Evolutionary conservation across 768 basidiomycete species (phyloP).

Genomic region (Lactarius quietus): DNA sequence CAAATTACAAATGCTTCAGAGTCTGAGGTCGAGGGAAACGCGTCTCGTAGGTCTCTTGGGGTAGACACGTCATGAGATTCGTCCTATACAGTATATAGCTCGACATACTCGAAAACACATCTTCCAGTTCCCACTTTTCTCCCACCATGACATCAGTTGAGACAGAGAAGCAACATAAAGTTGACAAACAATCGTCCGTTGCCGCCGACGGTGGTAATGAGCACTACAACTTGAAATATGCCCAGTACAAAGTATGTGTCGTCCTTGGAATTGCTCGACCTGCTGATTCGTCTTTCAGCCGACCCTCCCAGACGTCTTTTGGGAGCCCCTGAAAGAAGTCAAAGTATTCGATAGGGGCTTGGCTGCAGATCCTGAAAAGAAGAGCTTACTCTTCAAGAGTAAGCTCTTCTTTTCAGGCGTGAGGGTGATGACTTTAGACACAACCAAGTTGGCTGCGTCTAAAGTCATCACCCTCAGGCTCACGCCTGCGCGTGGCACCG

Average conservation of each 20-base stretch:
- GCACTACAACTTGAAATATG: constrained; percentile 50
- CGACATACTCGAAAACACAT: neutral
- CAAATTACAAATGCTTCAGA: no score
- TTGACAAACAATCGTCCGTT: constrained; percentile 37
- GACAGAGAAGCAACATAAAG: neutral
- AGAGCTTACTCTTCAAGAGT: constrained; percentile 56
- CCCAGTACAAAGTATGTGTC: constrained; percentile 53
- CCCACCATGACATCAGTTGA: constrained; percentile 14
- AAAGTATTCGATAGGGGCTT: constrained; percentile 65
- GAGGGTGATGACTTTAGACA: no score
- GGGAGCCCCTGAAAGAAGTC: constrained; percentile 58
- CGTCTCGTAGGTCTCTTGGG: neutral
- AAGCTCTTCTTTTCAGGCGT: no score
- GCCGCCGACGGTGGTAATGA: constrained; percentile 48
- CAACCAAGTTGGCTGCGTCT: constrained; percentile 59
- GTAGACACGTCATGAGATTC: no score
- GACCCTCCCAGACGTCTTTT: constrained; percentile 55
- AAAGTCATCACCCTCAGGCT: constrained; percentile 68
- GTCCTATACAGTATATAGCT: neutral
- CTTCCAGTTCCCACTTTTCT: neutral
- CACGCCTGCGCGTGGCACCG: constrained; percentile 72
- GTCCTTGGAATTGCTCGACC: neutral
- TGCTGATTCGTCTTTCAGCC: constrained; percentile 43
- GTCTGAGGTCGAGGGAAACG: no score
- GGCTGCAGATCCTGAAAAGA: constrained; percentile 66